Evolutionary conservation across 1,139 yeast species (phyloP).

Genomic region (Taphrina communis): DNA sequence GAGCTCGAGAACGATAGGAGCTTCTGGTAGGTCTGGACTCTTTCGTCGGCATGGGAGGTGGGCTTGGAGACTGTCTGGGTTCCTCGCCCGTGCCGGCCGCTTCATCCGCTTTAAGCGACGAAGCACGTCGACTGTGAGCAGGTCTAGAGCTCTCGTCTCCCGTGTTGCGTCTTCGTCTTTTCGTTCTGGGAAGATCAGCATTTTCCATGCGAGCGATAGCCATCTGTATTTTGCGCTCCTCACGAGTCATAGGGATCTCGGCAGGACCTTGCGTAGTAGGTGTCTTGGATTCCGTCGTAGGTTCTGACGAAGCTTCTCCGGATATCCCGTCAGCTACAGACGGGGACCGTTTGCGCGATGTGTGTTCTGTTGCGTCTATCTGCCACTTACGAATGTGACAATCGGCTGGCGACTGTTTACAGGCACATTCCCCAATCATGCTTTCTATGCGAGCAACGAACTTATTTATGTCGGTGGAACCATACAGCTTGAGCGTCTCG

Average conservation of each 20-base stretch:
- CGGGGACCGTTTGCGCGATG: background rate
- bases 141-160: conserved; percentile 29
- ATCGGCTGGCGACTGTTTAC: conserved; percentile 5
- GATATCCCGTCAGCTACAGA: background rate
- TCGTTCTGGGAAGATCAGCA: conserved; percentile 33
- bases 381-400: conserved; percentile 19
- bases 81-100: conserved; percentile 3
- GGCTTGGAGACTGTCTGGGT: conserved; percentile 14
- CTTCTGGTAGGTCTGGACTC: background rate
- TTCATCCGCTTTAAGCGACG: conserved; percentile 19
- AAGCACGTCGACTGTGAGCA: conserved; percentile 15
- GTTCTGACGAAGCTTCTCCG: background rate
- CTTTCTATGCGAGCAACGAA: background rate
- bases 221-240: conserved; percentile 40
- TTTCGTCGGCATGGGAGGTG: background rate
- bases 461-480: background rate
- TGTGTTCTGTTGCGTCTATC: background rate
- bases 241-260: conserved; percentile 31
- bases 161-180: conserved; percentile 35
- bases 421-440: conserved; percentile 29
- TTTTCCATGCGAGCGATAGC: conserved; percentile 40
- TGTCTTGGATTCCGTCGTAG: background rate
- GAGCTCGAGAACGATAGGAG: conserved; percentile 4
- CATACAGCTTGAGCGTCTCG: background rate
- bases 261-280: background rate